Base-by-base conservation (phyloP, 75 land plant species). In the Larix kaempferi region DNA sequence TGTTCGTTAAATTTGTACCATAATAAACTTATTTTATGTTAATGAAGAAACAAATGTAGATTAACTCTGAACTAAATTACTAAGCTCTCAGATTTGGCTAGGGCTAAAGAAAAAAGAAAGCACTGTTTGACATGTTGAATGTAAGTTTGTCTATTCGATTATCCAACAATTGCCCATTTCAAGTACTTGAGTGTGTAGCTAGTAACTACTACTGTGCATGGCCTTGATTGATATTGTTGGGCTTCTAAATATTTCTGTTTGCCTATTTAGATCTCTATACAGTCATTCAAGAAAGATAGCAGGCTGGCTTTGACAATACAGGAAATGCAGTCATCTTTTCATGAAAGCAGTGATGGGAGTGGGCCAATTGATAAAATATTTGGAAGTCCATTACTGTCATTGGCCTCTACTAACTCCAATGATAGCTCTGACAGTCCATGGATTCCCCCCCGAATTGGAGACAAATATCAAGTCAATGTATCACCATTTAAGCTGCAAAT, bases 371-470 rank as follows among this genome's bases (percentile, higher is more conserved):
- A 33, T 17, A 37, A 66, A 35, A 37, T 66, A 66, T 21, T 37
- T 66, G 71, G 26, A 4, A 66, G 71, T 66, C 71, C 71, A 35
- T 66, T 39, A 35, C 59, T 52, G 56, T 75, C 60, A 17, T 41
- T 49, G 25, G 39, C 33, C 21, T 66, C 72, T 64, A 71, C 79
- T 58, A 74, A 73, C 56, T 29, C 33, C 33, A 29, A 29, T 29
- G 33, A 29, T 29, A 29, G 33, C 33, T 29, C 33, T 29, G 33
- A 29, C 33, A 29, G 1, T 29, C 33, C 33, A 71, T 67, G 59
- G 16, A 15, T 87, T 8, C 61, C 13, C n/a, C 87, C 92, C 26
- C 83, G 85, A 74, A 76, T 90, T 5, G 90, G 92, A 61, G 82
- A 81, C 23, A 41, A 83, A 16, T 87, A 81, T 74, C 92, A 90